Conservation (phyloP, 768 basidiomycete species). For the Suillus weaverae region DNA sequence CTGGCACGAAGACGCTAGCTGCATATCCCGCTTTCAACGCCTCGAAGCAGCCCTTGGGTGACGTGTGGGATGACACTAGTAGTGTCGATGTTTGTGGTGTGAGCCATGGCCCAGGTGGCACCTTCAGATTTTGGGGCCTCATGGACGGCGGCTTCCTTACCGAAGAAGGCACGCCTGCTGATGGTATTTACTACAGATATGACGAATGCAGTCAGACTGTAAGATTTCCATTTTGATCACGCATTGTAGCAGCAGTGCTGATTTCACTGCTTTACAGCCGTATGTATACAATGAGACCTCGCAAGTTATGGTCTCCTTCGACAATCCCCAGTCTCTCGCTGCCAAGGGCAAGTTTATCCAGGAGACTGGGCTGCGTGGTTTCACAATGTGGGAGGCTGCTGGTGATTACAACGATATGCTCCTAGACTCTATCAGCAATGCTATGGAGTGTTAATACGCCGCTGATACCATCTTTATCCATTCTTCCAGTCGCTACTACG, state of each 20-base stretch:
- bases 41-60: slow-evolving; percentile 47
- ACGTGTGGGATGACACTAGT: slow-evolving; percentile 51
- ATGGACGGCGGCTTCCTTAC: slow-evolving; percentile 56
- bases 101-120: slow-evolving; percentile 46
- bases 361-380: slow-evolving; percentile 50
- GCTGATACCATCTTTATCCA: neutral
- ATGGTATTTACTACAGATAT: slow-evolving; percentile 52
- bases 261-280: slow-evolving; percentile 39
- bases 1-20: slow-evolving; percentile 37
- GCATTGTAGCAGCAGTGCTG: slow-evolving; percentile 46
- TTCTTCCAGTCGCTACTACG: neutral
- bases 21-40: slow-evolving; percentile 53
- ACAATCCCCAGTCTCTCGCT: slow-evolving; percentile 45
- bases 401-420: slow-evolving; percentile 59
- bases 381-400: slow-evolving; percentile 67
- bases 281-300: slow-evolving; percentile 55
- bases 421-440: slow-evolving; percentile 48
- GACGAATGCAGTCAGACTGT: slow-evolving; percentile 76
- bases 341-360: slow-evolving; percentile 61
- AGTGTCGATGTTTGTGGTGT: slow-evolving; percentile 58
- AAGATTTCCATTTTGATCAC: slow-evolving; percentile 28
- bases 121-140: slow-evolving; percentile 61
- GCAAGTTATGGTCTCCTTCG: slow-evolving; percentile 59
- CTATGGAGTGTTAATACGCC: slow-evolving; percentile 6
- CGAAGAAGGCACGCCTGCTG: slow-evolving; percentile 22